Evolutionary conservation across 2,329 filamentous ascomycete species (phyloP).

Genomic region (Alternaria sp.): DNA sequence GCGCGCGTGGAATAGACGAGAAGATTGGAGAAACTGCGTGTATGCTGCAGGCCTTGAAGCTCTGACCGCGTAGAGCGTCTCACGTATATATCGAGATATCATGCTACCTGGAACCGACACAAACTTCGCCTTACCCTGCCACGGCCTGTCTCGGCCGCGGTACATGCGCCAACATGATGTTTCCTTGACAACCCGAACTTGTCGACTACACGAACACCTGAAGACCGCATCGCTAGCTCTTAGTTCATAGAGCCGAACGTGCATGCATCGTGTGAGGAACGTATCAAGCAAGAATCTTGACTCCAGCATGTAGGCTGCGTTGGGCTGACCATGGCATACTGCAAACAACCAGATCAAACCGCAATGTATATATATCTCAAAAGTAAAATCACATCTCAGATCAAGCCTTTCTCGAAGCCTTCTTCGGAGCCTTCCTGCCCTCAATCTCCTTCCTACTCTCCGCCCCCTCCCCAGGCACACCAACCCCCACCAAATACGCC

Average conservation of each 20-base stretch:
- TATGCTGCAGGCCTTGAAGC: not conserved
- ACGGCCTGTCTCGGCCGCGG: not conserved
- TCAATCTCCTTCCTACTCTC: not conserved
- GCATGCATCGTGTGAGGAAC: not conserved
- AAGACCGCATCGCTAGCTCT: not conserved
- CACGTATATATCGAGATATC: not conserved
- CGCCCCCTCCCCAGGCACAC: conserved; percentile 20
- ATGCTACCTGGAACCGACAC: not conserved
- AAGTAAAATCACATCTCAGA: not conserved
- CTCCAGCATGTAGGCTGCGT: not conserved
- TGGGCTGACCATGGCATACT: not conserved
- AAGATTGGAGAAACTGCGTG: not conserved
- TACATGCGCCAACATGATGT: not conserved
- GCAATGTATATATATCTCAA: not conserved
- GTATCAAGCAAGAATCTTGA: not conserved
- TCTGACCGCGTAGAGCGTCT: not conserved
- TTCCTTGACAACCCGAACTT: not conserved
- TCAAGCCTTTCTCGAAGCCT: conserved; percentile 3
- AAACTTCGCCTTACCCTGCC: not conserved
- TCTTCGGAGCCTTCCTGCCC: conserved; percentile 20
- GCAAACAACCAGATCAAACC: not conserved
- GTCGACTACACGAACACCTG: not conserved
- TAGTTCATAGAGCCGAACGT: not conserved
- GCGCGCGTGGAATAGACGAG: not conserved
- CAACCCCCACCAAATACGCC: conserved; percentile 47